phyloP scores from a whole-genome alignment of 768 basidiomycete genomes.

The Naganishia antarctica region DNA sequence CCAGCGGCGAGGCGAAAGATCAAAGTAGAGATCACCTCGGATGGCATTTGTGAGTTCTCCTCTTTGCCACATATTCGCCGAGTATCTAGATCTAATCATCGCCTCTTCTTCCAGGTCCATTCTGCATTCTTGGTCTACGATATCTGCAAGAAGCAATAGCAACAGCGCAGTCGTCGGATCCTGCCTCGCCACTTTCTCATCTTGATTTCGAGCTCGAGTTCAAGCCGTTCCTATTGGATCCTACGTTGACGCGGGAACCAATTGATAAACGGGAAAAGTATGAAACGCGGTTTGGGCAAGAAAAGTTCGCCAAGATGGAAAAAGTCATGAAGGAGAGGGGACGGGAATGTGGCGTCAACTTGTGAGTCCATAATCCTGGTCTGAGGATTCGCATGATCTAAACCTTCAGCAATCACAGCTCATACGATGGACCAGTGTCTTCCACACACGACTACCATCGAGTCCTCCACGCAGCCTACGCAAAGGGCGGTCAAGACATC shows the following conservation, averaged over 20 bases:
- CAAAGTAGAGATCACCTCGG: constrained; percentile 37
- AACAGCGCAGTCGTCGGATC: constrained; percentile 36
- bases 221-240: constrained; percentile 55
- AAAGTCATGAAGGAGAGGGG: constrained; percentile 56
- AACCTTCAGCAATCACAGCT: constrained; percentile 50
- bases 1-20: constrained; percentile 12
- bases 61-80: no score
- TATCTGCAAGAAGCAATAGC: constrained; percentile 28
- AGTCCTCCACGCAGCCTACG: constrained; percentile 64
- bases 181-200: constrained; percentile 38
- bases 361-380: constrained; percentile 52
- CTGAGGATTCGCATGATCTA: not conserved
- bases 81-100: no score
- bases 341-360: constrained; percentile 58
- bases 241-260: constrained; percentile 46
- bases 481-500: constrained; percentile 58
- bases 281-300: constrained; percentile 55
- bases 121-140: constrained; percentile 36
- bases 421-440: constrained; percentile 60
- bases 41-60: constrained; percentile 35
- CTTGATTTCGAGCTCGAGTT: constrained; percentile 53
- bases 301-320: constrained; percentile 51
- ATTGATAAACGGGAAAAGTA: constrained; percentile 32
- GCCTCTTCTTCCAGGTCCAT: constrained; percentile 28
- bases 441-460: constrained; percentile 69